Evolutionary conservation across 2,329 filamentous ascomycete species (phyloP), one percentile per base, ranked within the genome.

Genomic region (Fusarium decemcellulare): DNA sequence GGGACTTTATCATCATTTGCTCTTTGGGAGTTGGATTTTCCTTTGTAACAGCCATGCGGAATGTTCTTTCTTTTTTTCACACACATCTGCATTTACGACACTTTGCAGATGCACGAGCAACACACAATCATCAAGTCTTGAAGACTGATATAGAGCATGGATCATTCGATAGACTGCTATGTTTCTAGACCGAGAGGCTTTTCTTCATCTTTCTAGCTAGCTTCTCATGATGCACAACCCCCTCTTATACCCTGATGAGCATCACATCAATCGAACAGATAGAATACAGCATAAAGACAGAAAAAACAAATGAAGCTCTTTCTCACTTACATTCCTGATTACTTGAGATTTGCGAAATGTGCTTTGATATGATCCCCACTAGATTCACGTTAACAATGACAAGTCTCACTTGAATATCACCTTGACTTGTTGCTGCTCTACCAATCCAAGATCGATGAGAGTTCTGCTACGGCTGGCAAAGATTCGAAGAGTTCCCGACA

Each of bases 231-330:
- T 76, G 74, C 69, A 65, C 16, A 37, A 48, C 50, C 44, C 53
- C 68, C 36, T 55, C 68, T 67, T 77, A 77, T 77, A 77, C 75
- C 75, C 69, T 69, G 74, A 74, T 76, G 75, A 70, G 70, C 72
- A 76, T 76, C 72, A 72, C 72, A 76, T 76, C 74, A 73, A 57
- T 14, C 34, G 32, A 34, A 34, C 8, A 44, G 36, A 55, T 67
- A 66, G 60, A 63, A 67, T 40, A 65, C 39, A 65, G 60, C 58
- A 58, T 30, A 61, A 67, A 70, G 55, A 73, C 62, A 65, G 40
- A 53, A 39, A 8, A 30, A 61, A 47, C 61, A 59, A 52, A 40
- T 39, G 52, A 52, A 72, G 15, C 55, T 59, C 47, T 54, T 53
- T 55, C 59, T 61, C 40, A 46, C 51, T 52, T 36, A 9, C 16